These are phyloP conservation scores for Sanghuangporus sanghuang DNA, from an alignment of 1,284 basidiomycete species.

Conservation along the genomic window DNA sequence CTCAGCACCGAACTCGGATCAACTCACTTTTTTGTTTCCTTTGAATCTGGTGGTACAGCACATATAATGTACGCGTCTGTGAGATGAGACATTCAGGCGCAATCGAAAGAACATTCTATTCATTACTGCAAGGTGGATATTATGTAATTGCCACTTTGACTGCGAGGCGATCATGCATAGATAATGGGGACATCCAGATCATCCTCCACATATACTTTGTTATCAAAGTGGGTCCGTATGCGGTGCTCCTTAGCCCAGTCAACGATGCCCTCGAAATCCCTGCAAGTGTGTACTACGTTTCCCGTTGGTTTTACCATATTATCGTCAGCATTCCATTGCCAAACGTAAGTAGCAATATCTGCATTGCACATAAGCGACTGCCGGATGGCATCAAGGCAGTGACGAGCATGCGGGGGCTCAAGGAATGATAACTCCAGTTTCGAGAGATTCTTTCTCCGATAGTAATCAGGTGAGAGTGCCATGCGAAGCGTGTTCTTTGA, in stretches of 20 bases:
- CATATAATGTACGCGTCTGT: too few species aligned
- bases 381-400: constrained; percentile 21
- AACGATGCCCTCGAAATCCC: background rate
- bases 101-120: too few species aligned
- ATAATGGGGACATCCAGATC: background rate
- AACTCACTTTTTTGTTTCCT: too few species aligned
- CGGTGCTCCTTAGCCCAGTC: background rate
- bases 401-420: background rate
- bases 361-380: constrained; percentile 26
- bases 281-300: background rate
- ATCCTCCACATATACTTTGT: background rate
- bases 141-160: too few species aligned
- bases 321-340: constrained; percentile 21
- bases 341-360: constrained; percentile 24
- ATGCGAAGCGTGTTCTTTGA: constrained; percentile 20
- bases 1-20: too few species aligned
- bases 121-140: too few species aligned
- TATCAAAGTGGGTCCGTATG: background rate
- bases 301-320: background rate
- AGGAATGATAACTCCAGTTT: constrained; percentile 26
- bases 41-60: too few species aligned
- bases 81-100: too few species aligned
- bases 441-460: background rate
- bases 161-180: background rate
- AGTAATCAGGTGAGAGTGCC: constrained; percentile 3